These are phyloP conservation scores for Ustilago trichophora DNA, from an alignment of 1,284 basidiomycete genomes.

Conservation along the genomic window DNA sequence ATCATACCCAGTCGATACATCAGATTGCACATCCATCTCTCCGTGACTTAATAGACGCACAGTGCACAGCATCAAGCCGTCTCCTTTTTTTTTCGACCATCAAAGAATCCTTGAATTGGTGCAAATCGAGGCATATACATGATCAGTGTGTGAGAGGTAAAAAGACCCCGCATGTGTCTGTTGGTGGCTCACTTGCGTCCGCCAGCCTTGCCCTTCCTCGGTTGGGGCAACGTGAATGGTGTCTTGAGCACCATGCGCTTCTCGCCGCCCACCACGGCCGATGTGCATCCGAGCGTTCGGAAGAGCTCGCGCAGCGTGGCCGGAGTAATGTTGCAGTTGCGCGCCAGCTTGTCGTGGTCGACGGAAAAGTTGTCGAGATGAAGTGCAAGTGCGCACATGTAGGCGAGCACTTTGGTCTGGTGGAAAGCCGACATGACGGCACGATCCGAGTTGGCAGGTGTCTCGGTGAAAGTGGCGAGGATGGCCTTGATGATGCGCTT, in stretches of 20 bases:
- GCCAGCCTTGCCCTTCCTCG: conserved; percentile 39
- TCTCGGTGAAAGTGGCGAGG: conserved; percentile 29
- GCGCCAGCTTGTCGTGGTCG: conserved; percentile 40
- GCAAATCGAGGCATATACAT: conserved; percentile 6
- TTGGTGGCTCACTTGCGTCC: conserved; percentile 31
- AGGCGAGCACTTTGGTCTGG: conserved; percentile 58
- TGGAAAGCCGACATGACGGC: conserved; percentile 45
- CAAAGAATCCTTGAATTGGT: not conserved
- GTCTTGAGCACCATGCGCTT: conserved; percentile 53
- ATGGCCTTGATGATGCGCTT: conserved; percentile 38
- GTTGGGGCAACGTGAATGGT: conserved; percentile 45
- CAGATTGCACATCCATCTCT: too few species aligned
- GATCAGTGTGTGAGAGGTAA: not conserved
- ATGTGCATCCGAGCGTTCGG: conserved; percentile 49
- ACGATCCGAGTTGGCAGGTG: conserved; percentile 28
- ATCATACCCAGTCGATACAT: too few species aligned
- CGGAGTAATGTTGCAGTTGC: conserved; percentile 33
- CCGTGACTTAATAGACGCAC: too few species aligned
- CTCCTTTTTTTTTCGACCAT: not conserved
- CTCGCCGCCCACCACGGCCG: conserved; percentile 36
- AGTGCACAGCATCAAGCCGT: too few species aligned
- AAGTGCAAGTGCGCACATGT: conserved; percentile 58
- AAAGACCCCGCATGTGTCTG: too few species aligned
- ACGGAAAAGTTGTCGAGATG: conserved; percentile 62
- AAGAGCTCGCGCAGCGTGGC: conserved; percentile 46